Conservation (phyloP, 306 rosid species). For the Morella rubra region DNA sequence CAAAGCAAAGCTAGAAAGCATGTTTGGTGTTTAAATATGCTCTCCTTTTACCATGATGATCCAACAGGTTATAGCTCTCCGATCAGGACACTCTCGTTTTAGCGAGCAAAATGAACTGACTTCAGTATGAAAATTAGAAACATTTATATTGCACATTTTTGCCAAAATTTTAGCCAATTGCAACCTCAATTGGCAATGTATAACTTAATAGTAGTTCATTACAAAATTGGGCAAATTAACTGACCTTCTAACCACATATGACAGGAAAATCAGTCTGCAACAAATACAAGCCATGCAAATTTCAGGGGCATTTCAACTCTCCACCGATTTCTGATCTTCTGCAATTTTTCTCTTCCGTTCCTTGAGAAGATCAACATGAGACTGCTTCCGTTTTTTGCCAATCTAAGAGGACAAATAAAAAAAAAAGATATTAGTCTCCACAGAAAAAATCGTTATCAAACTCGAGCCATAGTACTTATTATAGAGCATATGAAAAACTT, state of each 20-base stretch:
- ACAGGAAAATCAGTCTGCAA: neutral
- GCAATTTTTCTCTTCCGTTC: constrained; percentile 62
- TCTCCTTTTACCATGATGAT: too few species aligned
- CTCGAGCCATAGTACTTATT: neutral
- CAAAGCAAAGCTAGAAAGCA: too few species aligned
- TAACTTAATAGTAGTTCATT: neutral
- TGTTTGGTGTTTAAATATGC: too few species aligned
- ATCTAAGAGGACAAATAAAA: constrained; percentile 38
- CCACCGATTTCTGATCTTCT: constrained; percentile 39
- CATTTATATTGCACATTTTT: neutral
- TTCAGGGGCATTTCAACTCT: constrained; percentile 21
- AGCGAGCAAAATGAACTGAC: neutral
- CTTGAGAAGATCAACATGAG: constrained; percentile 35
- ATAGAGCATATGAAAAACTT: neutral
- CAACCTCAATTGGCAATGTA: constrained; percentile 14
- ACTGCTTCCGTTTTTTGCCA: constrained; percentile 57
- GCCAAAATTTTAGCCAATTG: constrained; percentile 8
- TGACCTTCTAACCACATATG: constrained; percentile 11
- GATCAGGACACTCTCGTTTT: neutral
- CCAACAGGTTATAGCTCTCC: too few species aligned
- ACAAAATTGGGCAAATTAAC: constrained; percentile 7
- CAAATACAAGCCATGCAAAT: neutral
- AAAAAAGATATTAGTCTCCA: constrained; percentile 3
- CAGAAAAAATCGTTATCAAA: neutral
- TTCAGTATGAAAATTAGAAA: neutral